These are phyloP conservation scores for Leccinum subgranulosum DNA, from an alignment of 768 basidiomycete genomes.

Conservation along the genomic window DNA sequence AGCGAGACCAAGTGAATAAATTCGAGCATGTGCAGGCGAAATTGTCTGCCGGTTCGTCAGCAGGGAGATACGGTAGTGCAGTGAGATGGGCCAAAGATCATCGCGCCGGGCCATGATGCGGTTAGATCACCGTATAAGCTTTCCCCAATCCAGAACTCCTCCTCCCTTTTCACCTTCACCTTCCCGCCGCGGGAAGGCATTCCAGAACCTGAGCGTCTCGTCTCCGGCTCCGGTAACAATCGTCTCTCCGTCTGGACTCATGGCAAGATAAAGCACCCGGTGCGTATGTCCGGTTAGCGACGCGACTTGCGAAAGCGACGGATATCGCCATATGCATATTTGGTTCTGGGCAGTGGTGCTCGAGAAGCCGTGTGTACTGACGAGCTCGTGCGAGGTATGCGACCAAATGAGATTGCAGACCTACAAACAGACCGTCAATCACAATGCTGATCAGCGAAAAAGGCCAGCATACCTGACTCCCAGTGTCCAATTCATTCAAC, in stretches of 20 bases:
- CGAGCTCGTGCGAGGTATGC: slow-evolving; percentile 91
- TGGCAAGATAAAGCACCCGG: slow-evolving; percentile 94
- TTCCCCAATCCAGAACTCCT: slow-evolving; percentile 45
- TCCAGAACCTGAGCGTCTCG: slow-evolving; percentile 97
- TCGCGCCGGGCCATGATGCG: neutral
- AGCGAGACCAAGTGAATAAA: slow-evolving; percentile 19
- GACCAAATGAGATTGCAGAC: slow-evolving; percentile 99
- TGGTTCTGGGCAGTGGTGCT: slow-evolving; percentile 94
- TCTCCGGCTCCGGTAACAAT: slow-evolving; percentile 98
- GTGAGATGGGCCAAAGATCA: neutral
- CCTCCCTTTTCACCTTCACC: slow-evolving; percentile 35
- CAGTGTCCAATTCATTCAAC: slow-evolving; percentile 88
- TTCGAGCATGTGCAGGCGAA: slow-evolving; percentile 25
- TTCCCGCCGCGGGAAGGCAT: slow-evolving; percentile 85
- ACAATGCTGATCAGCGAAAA: neutral
- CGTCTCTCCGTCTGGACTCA: slow-evolving; percentile 96
- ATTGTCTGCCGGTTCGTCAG: slow-evolving; percentile 18
- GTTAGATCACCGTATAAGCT: slow-evolving; percentile 45
- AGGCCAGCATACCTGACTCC: slow-evolving; percentile 69
- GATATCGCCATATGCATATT: slow-evolving; percentile 95
- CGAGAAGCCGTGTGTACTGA: slow-evolving; percentile 97
- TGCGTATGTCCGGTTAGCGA: slow-evolving; percentile 93
- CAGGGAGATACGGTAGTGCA: slow-evolving; percentile 3
- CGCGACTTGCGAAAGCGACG: slow-evolving; percentile 90
- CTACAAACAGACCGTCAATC: slow-evolving; percentile 38